Evolutionary conservation across 73 alveolate genomes (phyloP).

Genomic region (Paramecium tetraurelia): DNA sequence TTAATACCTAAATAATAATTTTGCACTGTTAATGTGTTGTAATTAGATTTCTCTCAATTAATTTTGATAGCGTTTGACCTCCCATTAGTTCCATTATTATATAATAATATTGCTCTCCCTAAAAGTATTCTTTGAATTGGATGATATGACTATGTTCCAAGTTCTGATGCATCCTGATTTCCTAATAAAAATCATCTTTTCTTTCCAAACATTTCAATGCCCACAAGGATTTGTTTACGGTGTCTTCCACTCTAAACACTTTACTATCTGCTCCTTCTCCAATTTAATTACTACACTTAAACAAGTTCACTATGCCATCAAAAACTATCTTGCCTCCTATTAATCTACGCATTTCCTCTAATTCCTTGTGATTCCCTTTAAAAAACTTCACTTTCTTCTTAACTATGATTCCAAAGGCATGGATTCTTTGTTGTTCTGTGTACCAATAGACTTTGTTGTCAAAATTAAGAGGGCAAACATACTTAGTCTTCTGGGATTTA

Average conservation of each 20-base stretch:
- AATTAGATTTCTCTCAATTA: not conserved
- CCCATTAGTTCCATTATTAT: not conserved
- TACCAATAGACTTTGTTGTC: not conserved
- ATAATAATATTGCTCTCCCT: not conserved
- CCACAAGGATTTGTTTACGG: not conserved
- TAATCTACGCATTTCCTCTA: not conserved
- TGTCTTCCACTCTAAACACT: conserved; percentile 8
- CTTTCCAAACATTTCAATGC: not conserved
- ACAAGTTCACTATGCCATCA: not conserved
- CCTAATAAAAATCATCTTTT: not conserved
- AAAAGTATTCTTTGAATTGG: not conserved
- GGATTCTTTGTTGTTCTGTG: not conserved
- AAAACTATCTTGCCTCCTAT: not conserved
- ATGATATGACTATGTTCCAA: not conserved
- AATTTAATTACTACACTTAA: not conserved
- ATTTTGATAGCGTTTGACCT: not conserved
- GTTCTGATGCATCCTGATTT: not conserved
- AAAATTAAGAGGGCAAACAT: not conserved
- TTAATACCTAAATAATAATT: not conserved
- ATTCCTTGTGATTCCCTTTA: not conserved
- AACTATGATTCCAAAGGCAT: not conserved
- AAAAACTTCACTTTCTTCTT: not conserved
- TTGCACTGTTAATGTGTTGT: not conserved
- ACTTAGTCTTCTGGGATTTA: not conserved
- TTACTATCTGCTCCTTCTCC: conserved; percentile 34